phyloP scores from a whole-genome alignment of 352 stramenopile species.

The Nothophytophthora sp. region DNA sequence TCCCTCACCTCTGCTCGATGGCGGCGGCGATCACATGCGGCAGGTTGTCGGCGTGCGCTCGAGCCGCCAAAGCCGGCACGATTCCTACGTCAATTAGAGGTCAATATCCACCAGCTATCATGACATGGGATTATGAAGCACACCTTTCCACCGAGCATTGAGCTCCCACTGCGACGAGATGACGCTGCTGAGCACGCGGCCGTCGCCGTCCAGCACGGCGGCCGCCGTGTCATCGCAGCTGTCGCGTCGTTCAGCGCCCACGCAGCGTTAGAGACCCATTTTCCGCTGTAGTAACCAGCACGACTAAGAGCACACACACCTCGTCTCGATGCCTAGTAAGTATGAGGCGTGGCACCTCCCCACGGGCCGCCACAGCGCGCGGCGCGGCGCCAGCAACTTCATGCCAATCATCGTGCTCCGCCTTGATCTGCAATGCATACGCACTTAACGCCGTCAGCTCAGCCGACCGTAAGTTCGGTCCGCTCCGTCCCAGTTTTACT shows the following conservation, averaged over 20 bases:
- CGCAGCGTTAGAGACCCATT: background rate
- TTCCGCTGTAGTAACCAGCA: background rate
- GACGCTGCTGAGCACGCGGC: conserved; percentile 92
- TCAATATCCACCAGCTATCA: background rate
- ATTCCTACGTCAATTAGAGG: conserved; percentile 75
- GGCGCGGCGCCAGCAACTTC: conserved; percentile 5
- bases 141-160: conserved; percentile 85
- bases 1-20: conserved; percentile 78
- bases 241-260: background rate
- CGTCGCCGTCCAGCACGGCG: conserved; percentile 90
- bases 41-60: conserved; percentile 95
- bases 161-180: conserved; percentile 94
- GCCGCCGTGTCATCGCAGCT: conserved; percentile 95
- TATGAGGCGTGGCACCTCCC: conserved; percentile 44
- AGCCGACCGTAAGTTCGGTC: too few species aligned
- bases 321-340: conserved; percentile 95
- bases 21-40: conserved; percentile 93
- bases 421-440: too few species aligned
- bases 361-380: background rate
- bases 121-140: conserved; percentile 2
- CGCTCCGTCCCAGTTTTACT: too few species aligned
- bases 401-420: background rate
- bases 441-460: background rate
- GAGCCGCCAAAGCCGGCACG: conserved; percentile 94
- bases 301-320: conserved; percentile 15